Percentiles rank a stretch among this genome's conserved stretches.
These are phyloP conservation scores for Hondaea fermentalgiana DNA, from an alignment of 108 stramenopile genomes.

Conservation along the genomic window DNA sequence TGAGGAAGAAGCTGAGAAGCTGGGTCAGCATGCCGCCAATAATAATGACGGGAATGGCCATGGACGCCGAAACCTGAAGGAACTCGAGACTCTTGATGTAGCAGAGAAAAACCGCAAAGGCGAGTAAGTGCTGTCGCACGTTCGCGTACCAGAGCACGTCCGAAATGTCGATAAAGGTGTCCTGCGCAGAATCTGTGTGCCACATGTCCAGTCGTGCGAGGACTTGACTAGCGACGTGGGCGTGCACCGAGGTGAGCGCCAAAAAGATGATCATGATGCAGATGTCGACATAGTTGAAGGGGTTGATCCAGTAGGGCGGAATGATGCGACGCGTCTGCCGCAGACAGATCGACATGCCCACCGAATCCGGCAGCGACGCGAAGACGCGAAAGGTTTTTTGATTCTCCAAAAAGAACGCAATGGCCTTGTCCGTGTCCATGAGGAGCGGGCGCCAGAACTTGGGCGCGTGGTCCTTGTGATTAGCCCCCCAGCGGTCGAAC, in stretches of 20 bases:
- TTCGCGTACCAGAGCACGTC: not conserved
- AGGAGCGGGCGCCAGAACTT: not conserved
- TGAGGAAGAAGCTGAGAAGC: not conserved
- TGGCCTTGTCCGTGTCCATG: not conserved
- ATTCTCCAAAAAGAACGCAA: not conserved
- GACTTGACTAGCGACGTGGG: not conserved
- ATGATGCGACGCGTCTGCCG: not conserved
- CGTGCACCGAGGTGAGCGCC: not conserved
- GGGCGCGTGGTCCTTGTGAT: not conserved
- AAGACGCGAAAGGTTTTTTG: not conserved
- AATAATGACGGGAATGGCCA: constrained; percentile 3
- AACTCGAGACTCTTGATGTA: not conserved
- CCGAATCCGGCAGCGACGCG: no score
- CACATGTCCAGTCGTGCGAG: not conserved
- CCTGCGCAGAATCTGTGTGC: not conserved
- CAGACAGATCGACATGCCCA: not conserved
- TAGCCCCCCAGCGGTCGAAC: not conserved
- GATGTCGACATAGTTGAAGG: not conserved
- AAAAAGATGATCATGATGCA: not conserved
- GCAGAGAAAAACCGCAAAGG: not conserved
- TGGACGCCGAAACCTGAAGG: not conserved
- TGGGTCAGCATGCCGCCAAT: constrained; percentile 5
- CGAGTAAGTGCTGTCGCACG: not conserved
- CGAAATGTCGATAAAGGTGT: not conserved
- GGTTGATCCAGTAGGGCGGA: not conserved